These are phyloP conservation scores for Diplocarpon mali DNA, from an alignment of 2,329 filamentous ascomycete species.

Conservation along the genomic window DNA sequence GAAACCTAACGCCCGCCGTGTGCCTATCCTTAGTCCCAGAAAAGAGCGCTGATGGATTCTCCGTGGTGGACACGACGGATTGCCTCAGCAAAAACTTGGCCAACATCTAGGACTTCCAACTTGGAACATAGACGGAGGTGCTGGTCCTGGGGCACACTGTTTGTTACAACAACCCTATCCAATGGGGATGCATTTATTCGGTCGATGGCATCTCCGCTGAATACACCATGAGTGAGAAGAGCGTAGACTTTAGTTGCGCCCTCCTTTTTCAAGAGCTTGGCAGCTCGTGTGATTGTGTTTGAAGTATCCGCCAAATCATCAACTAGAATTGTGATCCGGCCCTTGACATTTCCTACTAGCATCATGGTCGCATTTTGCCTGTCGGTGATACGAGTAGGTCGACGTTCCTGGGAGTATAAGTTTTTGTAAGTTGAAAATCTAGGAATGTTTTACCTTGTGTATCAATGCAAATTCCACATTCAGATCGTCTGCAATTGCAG, in stretches of 20 bases:
- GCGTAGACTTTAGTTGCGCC: conserved; percentile 88
- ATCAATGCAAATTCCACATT: conserved; percentile 95
- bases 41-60: conserved; percentile 93
- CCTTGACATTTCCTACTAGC: conserved; percentile 77
- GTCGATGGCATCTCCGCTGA: conserved; percentile 89
- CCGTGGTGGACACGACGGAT: conserved; percentile 95
- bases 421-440: conserved; percentile 24
- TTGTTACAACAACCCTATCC: conserved; percentile 91
- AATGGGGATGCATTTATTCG: conserved; percentile 87
- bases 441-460: conserved; percentile 63
- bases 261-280: conserved; percentile 93
- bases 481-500: conserved; percentile 84
- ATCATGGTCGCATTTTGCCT: conserved; percentile 92
- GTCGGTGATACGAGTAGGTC: conserved; percentile 77
- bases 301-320: conserved; percentile 94
- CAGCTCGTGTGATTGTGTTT: conserved; percentile 92
- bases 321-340: conserved; percentile 77
- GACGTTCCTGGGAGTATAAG: conserved; percentile 56
- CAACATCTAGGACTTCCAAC: conserved; percentile 83
- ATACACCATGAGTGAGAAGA: conserved; percentile 85
- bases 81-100: conserved; percentile 85
- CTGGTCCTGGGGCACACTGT: conserved; percentile 82
- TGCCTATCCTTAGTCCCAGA: conserved; percentile 47
- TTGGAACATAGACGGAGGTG: conserved; percentile 71
- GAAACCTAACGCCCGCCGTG: conserved; percentile 6